phyloP scores from a whole-genome alignment of 192 early-diverging fungal genomes.

The Rhizophlyctis rosea region DNA sequence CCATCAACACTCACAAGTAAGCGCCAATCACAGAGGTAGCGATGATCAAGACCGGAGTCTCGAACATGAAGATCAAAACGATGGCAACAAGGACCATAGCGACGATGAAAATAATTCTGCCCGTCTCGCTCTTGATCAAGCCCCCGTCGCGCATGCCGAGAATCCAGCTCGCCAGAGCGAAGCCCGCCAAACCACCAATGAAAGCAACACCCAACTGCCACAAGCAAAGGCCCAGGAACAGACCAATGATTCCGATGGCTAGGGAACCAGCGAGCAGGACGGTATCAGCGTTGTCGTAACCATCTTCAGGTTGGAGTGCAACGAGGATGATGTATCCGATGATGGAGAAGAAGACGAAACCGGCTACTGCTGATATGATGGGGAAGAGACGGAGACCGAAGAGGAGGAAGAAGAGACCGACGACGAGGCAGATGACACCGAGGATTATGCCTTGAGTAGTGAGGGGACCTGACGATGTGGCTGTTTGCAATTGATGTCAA shows the following conservation, averaged over 20 bases:
- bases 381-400: slow-evolving; percentile 30
- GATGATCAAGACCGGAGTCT: slow-evolving; percentile 30
- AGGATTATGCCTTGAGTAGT: slow-evolving; percentile 5
- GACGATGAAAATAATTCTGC: slow-evolving; percentile 29
- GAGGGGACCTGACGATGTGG: too few relatives aligned
- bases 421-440: slow-evolving; percentile 18
- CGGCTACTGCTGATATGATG: slow-evolving; percentile 20
- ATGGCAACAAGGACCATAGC: slow-evolving; percentile 7
- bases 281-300: slow-evolving; percentile 17
- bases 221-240: slow-evolving; percentile 24
- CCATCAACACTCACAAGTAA: slow-evolving; percentile 8
- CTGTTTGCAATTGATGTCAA: too few relatives aligned
- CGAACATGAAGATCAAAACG: slow-evolving; percentile 18
- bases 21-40: slow-evolving; percentile 33
- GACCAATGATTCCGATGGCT: slow-evolving; percentile 30
- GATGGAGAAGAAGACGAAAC: slow-evolving; percentile 23
- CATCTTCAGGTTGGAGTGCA: slow-evolving; percentile 24
- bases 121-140: slow-evolving; percentile 13
- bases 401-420: slow-evolving; percentile 26
- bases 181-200: slow-evolving; percentile 29
- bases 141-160: slow-evolving; percentile 25
- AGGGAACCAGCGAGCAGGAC: slow-evolving; percentile 29
- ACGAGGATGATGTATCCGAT: slow-evolving; percentile 26
- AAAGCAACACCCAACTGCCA: slow-evolving; percentile 27
- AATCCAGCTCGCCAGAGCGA: slow-evolving; percentile 27